Base-by-base conservation (phyloP, 2,329 filamentous ascomycete species). In the Leptosphaerulina australis region DNA sequence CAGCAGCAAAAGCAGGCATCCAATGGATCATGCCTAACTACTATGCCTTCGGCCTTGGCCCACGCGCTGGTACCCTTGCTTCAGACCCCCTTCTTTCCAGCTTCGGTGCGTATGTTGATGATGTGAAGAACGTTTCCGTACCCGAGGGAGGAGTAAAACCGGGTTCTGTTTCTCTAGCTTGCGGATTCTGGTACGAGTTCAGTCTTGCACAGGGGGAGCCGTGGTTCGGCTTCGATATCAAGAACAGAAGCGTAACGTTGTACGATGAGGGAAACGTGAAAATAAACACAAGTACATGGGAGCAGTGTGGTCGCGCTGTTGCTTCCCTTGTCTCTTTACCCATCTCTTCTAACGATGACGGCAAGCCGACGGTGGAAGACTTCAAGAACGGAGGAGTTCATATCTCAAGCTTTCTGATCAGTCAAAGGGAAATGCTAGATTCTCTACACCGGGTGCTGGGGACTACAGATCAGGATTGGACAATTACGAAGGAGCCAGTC, bases 401-500 rank as follows among this genome's bases (percentile, higher is more conserved):
- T 40, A 45, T 74, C 1, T 59, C 62, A 0, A 70, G 66, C 2
- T 76, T 75, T 52, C 35, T 58, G 5, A 26, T 73, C 3, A 71
- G 55, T 5, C 87, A 90, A 67, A 76, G 77, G 9, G 85, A 89
- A 8, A 88, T 89, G 75, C 77, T 89, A 44, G 79, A 81, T 29
- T 80, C 79, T n/a, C 69, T 86, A 10, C 77, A 85, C 60, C 79
- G 81, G 0, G 84, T 85, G 3, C 81, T 81, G 0, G 79, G 79
- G 0, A 83, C 80, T 0, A 80, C 72, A 1, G 81, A 85, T 29
- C 70, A 68, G 0, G 85, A 88, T 60, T 90, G 86, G 86, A 77
- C 64, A 2, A 77, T 89, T 46, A 74, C 63, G 1, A 68, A 78
- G 10, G 79, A 85, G 68, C 53, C 64, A 0, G 68, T 73, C 1